Evolutionary conservation across 106 monocot species (phyloP).

Genomic region (Apostasia ramifera): DNA sequence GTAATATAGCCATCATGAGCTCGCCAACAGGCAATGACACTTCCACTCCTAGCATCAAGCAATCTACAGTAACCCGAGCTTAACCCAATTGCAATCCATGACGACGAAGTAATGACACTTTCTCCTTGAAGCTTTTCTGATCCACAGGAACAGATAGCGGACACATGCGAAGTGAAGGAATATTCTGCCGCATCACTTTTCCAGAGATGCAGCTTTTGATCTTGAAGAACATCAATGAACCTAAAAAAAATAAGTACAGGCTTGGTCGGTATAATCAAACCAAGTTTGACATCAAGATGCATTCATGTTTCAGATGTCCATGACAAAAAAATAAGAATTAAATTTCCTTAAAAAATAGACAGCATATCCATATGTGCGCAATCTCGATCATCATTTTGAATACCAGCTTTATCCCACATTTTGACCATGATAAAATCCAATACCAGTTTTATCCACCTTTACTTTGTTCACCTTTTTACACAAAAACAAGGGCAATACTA

Average conservation of each 20-base stretch:
- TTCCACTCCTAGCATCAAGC: slow-evolving; percentile 80
- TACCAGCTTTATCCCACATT: no score
- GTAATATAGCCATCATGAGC: slow-evolving; percentile 95
- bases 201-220: slow-evolving; percentile 81
- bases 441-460: no score
- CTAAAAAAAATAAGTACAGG: slow-evolving; percentile 19
- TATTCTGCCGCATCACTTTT: slow-evolving; percentile 59
- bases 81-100: slow-evolving; percentile 60
- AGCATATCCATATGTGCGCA: no score
- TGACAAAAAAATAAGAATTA: no score
- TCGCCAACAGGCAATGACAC: slow-evolving; percentile 68
- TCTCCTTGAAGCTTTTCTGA: slow-evolving; percentile 39
- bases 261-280: no score
- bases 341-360: no score
- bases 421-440: no score
- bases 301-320: no score
- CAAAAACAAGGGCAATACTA: no score
- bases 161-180: slow-evolving; percentile 76
- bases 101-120: slow-evolving; percentile 21
- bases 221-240: slow-evolving; percentile 78
- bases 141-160: slow-evolving; percentile 82
- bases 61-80: slow-evolving; percentile 92
- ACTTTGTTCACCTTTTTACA: no score
- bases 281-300: no score
- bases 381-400: no score